Conservation (phyloP, 257 asterid genomes). For the Anisodus acutangulus region DNA sequence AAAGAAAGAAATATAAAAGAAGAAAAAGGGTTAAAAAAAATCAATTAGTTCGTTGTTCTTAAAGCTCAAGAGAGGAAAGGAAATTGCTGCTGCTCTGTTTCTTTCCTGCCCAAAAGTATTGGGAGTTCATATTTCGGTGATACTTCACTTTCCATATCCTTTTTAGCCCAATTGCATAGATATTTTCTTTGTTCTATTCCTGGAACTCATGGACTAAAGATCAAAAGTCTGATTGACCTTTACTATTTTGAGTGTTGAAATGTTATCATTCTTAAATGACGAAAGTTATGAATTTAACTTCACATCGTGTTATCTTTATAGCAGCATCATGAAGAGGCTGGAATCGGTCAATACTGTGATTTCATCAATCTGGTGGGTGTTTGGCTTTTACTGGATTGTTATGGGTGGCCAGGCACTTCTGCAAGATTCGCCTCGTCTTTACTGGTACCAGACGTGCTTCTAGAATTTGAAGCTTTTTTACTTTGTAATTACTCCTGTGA, state of each 20-base stretch:
- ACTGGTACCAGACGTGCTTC: constrained; percentile 62
- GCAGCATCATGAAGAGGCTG: constrained; percentile 71
- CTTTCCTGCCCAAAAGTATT: background rate
- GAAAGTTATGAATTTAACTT: background rate
- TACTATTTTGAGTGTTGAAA: background rate
- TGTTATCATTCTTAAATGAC: background rate
- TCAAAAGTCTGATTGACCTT: background rate
- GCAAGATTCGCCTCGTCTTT: constrained; percentile 83
- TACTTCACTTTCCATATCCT: background rate
- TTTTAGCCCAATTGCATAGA: no score
- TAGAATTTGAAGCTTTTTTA: constrained; percentile 11
- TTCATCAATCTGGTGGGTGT: constrained; percentile 93
- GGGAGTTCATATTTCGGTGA: background rate
- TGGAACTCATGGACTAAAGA: background rate
- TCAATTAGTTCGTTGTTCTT: constrained; percentile 4
- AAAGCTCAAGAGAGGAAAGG: background rate
- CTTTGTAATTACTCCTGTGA: background rate
- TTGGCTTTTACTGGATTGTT: constrained; percentile 85
- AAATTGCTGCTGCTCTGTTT: constrained; percentile 23
- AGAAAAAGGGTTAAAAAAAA: background rate
- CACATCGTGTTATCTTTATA: constrained; percentile 22
- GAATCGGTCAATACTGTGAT: constrained; percentile 70
- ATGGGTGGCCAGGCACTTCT: constrained; percentile 80
- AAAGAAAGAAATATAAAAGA: background rate
- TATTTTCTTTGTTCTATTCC: no score